These are phyloP conservation scores for Artemisia argyi DNA, from an alignment of 129 eudicot genomes.

Conservation along the genomic window DNA sequence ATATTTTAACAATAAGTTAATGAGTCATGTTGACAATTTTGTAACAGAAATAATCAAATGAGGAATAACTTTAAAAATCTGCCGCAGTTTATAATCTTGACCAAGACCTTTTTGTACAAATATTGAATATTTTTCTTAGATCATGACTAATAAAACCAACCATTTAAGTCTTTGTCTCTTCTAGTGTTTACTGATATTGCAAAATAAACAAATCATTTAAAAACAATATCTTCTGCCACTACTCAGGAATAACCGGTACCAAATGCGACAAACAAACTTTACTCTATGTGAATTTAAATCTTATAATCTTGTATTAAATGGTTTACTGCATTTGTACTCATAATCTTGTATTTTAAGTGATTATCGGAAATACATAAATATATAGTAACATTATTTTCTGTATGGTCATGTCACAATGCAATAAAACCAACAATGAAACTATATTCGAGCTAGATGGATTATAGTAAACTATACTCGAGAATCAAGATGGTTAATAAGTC, in stretches of 20 bases:
- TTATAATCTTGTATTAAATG: no score
- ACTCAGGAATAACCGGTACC: background rate
- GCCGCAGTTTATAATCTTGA: background rate
- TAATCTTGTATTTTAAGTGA: background rate
- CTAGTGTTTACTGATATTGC: background rate
- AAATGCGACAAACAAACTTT: slow-evolving; percentile 6
- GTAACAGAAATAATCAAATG: no score
- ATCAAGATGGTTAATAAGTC: background rate
- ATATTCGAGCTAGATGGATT: background rate
- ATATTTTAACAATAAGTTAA: no score
- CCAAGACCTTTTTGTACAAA: background rate
- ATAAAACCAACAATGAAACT: background rate
- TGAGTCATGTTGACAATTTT: no score
- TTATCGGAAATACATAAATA: no score
- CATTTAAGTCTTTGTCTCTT: no score
- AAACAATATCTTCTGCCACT: background rate
- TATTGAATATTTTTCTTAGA: background rate
- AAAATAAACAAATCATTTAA: background rate
- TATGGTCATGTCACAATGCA: no score
- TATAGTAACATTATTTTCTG: no score
- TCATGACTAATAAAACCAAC: no score
- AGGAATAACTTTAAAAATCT: no score
- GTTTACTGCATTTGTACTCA: background rate
- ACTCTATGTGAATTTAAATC: background rate
- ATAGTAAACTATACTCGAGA: no score